Percentiles rank a stretch among this genome's conserved stretches.
Conservation (phyloP, 2,329 filamentous ascomycete species). For the Sporothrix schenckii region DNA sequence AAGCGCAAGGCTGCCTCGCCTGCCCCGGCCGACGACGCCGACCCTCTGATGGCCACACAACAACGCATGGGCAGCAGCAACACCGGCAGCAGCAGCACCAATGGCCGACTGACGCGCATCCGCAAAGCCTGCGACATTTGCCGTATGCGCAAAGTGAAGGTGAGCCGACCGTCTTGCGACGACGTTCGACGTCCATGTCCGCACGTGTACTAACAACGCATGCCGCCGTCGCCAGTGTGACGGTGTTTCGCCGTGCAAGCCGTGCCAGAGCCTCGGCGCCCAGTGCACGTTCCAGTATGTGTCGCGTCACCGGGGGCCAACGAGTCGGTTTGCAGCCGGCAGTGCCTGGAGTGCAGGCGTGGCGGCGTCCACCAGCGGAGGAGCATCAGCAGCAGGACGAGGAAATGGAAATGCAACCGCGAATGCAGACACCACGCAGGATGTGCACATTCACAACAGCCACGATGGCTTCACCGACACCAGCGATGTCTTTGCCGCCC, state of each 20-base stretch:
- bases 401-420: no score
- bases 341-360: conserved; percentile 22
- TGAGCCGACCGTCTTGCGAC: conserved; percentile 32
- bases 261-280: conserved; percentile 60
- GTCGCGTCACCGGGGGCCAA: conserved; percentile 62
- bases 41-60: conserved; percentile 19
- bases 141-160: conserved; percentile 64
- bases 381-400: not conserved
- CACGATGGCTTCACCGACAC: conserved; percentile 1
- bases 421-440: not conserved
- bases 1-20: not conserved
- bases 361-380: not conserved
- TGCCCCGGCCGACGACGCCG: not conserved
- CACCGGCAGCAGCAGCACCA: not conserved
- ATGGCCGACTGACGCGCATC: conserved; percentile 49
- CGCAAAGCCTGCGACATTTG: conserved; percentile 65
- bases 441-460: conserved; percentile 10
- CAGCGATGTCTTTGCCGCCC: conserved; percentile 22
- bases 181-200: no score
- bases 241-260: conserved; percentile 47
- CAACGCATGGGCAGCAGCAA: conserved; percentile 8
- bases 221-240: conserved; percentile 29
- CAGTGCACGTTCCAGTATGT: conserved; percentile 61
- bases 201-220: no score
- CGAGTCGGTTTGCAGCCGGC: conserved; percentile 56